Evolutionary conservation across 805 yeast species (phyloP), one percentile per base, ranked within the genome.

Genomic region (Komagataella mondaviorum): DNA sequence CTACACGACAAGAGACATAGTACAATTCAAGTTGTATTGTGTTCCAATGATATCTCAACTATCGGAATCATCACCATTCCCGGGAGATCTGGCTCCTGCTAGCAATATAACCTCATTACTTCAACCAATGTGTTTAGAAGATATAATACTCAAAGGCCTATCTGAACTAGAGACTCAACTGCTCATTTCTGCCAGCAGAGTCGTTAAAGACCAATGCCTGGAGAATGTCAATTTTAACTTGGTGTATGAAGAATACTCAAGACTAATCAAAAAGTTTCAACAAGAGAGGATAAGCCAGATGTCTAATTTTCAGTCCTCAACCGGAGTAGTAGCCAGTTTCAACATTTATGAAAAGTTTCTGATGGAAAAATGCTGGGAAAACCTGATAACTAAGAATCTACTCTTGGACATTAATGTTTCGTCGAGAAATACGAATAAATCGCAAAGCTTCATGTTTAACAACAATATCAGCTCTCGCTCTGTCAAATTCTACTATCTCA

Each of bases 301-400:
- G 20, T 52, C 62, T 0, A 58, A 58, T 17, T 52, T 63, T 52
- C 54, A 56, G 23, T 60, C 66, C 7, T 62, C 67, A 6, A 61
- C 70, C 4, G 67, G 68, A 36, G 59, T 71, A 36, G 78, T 61
- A 8, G 59, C 73, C 14, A 70, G 71, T 8, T 60, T 71, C 54
- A 80, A 83, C 57, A 60, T 77, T 5, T 81, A 90, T 88, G 68
- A 80, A 3, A 71, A 80, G 52, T 75, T 70, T 39, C 77, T 82
- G 23, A 72, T 88, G 55, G 72, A 77, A 48, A 77, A 77, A 45
- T 77, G 86, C 44, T 89, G 96, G 96, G 93, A 86, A 56, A 68
- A 75, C 1, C 62, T 89, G 36, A 77, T 76, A 55, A 67, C 68
- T n/a, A 56, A 73, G 24, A 83, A 84, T 1, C 60, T 87, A 5